These are phyloP conservation scores for Paramyrothecium roridum DNA, from an alignment of 2,329 filamentous ascomycete genomes.

Conservation along the genomic window DNA sequence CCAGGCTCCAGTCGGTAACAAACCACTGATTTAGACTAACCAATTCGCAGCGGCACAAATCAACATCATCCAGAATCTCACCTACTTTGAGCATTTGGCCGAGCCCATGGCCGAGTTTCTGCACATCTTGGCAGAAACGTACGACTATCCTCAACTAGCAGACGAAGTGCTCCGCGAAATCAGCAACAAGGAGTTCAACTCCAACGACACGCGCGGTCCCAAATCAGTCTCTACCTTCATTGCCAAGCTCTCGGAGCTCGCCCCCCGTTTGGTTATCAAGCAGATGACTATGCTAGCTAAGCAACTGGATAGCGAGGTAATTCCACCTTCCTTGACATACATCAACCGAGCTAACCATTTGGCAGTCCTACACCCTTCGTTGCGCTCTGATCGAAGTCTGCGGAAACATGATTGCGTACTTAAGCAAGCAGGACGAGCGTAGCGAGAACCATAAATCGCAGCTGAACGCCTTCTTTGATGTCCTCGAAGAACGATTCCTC, in stretches of 20 bases:
- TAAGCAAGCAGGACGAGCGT: slow-evolving; percentile 87
- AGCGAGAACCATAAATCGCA: slow-evolving; percentile 93
- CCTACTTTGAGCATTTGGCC: slow-evolving; percentile 97
- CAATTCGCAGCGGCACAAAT: slow-evolving; percentile 71
- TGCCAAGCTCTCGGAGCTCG: slow-evolving; percentile 86
- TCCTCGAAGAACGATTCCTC: slow-evolving; percentile 91
- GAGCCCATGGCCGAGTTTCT: slow-evolving; percentile 99
- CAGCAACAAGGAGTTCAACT: slow-evolving; percentile 97
- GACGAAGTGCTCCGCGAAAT: slow-evolving; percentile 93
- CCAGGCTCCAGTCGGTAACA: not conserved
- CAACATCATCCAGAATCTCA: slow-evolving; percentile 94
- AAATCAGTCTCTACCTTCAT: slow-evolving; percentile 96
- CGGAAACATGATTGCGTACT: slow-evolving; percentile 87
- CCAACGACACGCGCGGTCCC: slow-evolving; percentile 89
- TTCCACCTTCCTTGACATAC: fast-evolving
- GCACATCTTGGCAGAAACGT: slow-evolving; percentile 93
- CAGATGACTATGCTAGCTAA: slow-evolving; percentile 96
- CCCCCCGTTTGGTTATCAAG: slow-evolving; percentile 89
- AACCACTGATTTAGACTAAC: slow-evolving; percentile 35
- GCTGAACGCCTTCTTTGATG: slow-evolving; percentile 95
- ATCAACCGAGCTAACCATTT: slow-evolving; percentile 15
- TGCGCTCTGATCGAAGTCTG: slow-evolving; percentile 96
- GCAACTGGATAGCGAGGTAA: slow-evolving; percentile 87
- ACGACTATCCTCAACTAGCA: slow-evolving; percentile 92
- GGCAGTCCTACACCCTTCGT: slow-evolving; percentile 81